Percentiles rank a stretch among this genome's conserved stretches.
Evolutionary conservation across 805 yeast genomes (phyloP).

Genomic region (Isabelozyma pseudorhagii): DNA sequence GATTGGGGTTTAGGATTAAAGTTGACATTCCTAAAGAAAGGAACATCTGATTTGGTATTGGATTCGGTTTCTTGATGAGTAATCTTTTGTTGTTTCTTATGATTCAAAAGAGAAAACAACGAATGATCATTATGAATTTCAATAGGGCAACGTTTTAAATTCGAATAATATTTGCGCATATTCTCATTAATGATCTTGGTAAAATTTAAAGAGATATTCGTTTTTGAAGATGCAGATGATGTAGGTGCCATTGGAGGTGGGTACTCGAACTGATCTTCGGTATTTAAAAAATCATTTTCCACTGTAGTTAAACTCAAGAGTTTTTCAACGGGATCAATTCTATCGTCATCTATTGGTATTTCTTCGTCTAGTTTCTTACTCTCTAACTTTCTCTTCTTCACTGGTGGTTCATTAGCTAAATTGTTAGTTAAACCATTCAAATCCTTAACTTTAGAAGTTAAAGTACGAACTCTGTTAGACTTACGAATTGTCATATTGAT

Average conservation of each 20-base stretch:
- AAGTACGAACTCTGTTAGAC: constrained; percentile 26
- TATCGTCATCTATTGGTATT: constrained; percentile 17
- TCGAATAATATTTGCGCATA: constrained; percentile 28
- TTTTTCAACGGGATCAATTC: constrained; percentile 42
- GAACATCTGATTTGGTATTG: constrained; percentile 15
- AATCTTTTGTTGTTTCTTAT: constrained; percentile 4
- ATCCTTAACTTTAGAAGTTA: constrained; percentile 17
- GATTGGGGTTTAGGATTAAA: constrained; percentile 26
- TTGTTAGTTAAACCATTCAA: constrained; percentile 6
- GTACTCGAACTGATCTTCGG: constrained; percentile 16
- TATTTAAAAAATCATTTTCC: constrained; percentile 26
- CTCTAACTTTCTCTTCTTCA: constrained; percentile 6
- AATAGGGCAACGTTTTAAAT: constrained; percentile 23
- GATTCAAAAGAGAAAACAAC: constrained; percentile 29
- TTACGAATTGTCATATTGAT: constrained; percentile 22
- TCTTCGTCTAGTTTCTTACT: not conserved
- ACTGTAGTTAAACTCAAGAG: constrained; percentile 32
- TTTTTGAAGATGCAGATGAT: constrained; percentile 3
- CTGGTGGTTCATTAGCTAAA: not conserved
- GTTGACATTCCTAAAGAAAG: constrained; percentile 37
- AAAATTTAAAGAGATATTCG: constrained; percentile 25
- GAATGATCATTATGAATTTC: constrained; percentile 32
- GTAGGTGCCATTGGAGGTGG: constrained; percentile 2
- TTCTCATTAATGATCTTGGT: constrained; percentile 38
- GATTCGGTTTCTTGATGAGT: not conserved